A percentile compares a stretch with the other conserved stretches of the same genome.
These are phyloP conservation scores for Taphrina betulina DNA, from an alignment of 1,139 yeast species.

Conservation along the genomic window DNA sequence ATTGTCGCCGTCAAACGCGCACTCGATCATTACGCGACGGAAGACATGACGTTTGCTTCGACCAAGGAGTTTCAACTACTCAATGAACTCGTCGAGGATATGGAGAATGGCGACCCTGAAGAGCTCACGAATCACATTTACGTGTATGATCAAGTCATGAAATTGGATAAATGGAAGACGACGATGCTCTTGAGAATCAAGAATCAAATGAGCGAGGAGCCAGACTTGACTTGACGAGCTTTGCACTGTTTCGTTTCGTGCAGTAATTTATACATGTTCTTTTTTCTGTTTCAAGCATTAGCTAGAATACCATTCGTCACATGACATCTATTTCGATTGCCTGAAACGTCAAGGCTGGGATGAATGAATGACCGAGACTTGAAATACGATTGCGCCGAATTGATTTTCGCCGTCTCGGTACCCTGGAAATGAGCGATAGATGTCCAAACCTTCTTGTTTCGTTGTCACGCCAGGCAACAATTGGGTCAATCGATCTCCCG, in stretches of 20 bases:
- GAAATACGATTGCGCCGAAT: not conserved
- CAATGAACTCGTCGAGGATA: constrained; percentile 65
- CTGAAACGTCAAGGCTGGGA: too few relatives aligned
- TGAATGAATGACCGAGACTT: too few relatives aligned
- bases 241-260: too few relatives aligned
- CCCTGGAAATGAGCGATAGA: not conserved
- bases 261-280: too few relatives aligned
- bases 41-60: constrained; percentile 74
- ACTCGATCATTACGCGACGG: constrained; percentile 59
- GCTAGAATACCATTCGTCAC: too few relatives aligned
- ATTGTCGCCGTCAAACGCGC: constrained; percentile 80
- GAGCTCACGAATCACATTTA: constrained; percentile 69
- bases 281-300: too few relatives aligned
- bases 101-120: constrained; percentile 77
- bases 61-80: constrained; percentile 65
- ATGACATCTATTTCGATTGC: too few relatives aligned
- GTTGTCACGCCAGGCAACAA: not conserved
- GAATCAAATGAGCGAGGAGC: constrained; percentile 72
- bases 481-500: not conserved
- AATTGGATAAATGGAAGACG: constrained; percentile 92
- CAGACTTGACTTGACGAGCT: constrained; percentile 49
- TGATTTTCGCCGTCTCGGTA: not conserved
- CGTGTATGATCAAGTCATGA: constrained; percentile 83
- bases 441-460: not conserved
- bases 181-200: constrained; percentile 78